phyloP scores from a whole-genome alignment of 1,139 yeast genomes.

The Suhomyces chickasaworum region DNA sequence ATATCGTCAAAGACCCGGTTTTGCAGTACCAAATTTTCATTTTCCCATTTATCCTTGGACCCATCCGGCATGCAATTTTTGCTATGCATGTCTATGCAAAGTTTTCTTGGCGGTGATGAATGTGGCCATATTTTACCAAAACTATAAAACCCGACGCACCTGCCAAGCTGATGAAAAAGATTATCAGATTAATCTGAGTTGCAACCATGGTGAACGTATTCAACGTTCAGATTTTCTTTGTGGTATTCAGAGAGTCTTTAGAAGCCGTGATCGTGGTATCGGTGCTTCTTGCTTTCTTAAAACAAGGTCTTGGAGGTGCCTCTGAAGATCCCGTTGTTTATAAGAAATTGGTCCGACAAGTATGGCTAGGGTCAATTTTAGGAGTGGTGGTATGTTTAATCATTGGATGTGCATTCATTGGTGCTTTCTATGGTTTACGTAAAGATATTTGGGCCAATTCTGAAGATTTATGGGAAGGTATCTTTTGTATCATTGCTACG shows the following conservation, averaged over 20 bases:
- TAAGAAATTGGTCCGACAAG: slow-evolving; percentile 50
- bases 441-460: slow-evolving; percentile 26
- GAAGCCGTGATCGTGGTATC: slow-evolving; percentile 91
- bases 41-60: background rate
- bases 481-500: slow-evolving; percentile 29
- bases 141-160: slow-evolving; percentile 2
- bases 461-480: slow-evolving; percentile 33
- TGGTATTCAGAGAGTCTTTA: slow-evolving; percentile 84
- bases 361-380: slow-evolving; percentile 27
- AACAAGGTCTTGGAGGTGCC: slow-evolving; percentile 71
- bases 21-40: background rate
- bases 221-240: slow-evolving; percentile 70
- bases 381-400: slow-evolving; percentile 27
- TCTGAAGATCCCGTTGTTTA: slow-evolving; percentile 54
- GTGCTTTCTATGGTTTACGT: slow-evolving; percentile 27
- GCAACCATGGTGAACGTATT: slow-evolving; percentile 42
- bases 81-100: background rate
- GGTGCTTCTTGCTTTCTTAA: slow-evolving; percentile 83
- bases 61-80: background rate
- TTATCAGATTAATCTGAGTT: slow-evolving; percentile 3
- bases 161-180: slow-evolving; percentile 2
- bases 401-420: slow-evolving; percentile 29
- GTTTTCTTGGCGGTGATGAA: slow-evolving; percentile 1
- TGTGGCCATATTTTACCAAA: background rate
- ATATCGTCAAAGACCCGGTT: background rate